phyloP scores from a whole-genome alignment of 1,284 basidiomycete genomes.

The Marasmius sp. region DNA sequence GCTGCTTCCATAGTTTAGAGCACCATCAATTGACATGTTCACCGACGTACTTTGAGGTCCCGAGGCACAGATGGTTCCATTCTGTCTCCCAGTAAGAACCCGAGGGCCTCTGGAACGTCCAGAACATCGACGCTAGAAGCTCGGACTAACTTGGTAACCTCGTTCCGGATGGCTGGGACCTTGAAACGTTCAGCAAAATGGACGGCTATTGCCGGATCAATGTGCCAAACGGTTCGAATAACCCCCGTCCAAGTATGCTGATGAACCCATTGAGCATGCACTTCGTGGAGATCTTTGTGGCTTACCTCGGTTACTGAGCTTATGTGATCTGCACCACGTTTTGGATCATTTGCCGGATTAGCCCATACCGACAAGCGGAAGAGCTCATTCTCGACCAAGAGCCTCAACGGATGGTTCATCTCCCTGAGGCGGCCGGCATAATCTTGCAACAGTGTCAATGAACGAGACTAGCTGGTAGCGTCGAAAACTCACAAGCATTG shows the following conservation, averaged over 20 bases:
- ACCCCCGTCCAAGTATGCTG: conserved; percentile 72
- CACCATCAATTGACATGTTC: neutral
- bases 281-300: neutral
- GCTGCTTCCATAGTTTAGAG: conserved; percentile 39
- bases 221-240: conserved; percentile 79
- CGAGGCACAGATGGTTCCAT: conserved; percentile 55
- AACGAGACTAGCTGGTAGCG: neutral
- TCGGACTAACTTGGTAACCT: conserved; percentile 77
- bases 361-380: conserved; percentile 86
- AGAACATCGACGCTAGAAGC: conserved; percentile 73
- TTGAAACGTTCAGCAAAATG: conserved; percentile 89
- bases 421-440: conserved; percentile 60
- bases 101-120: conserved; percentile 78
- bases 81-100: conserved; percentile 76
- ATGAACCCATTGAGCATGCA: conserved; percentile 13
- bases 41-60: conserved; percentile 68
- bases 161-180: conserved; percentile 56
- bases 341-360: conserved; percentile 81
- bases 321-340: conserved; percentile 63
- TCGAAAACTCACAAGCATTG: conserved; percentile 40
- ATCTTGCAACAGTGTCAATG: conserved; percentile 37
- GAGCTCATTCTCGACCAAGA: conserved; percentile 91
- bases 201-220: conserved; percentile 82
- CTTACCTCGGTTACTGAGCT: conserved; percentile 57
- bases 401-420: conserved; percentile 71